These are phyloP conservation scores for Irpex sp. DNA, from an alignment of 1,284 basidiomycete genomes.

Conservation along the genomic window DNA sequence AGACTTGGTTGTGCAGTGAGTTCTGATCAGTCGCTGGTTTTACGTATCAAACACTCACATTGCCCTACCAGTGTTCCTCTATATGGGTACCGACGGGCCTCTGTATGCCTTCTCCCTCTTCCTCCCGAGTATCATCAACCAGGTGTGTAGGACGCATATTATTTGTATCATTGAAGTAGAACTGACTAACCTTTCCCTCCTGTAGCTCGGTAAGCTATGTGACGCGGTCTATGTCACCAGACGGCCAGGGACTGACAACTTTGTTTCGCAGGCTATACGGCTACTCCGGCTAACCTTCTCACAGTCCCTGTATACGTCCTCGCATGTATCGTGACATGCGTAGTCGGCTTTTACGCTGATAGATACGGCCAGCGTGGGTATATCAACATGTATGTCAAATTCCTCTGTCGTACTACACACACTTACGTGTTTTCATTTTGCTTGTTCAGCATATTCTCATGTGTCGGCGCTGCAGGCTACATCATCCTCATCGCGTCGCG, in stretches of 20 bases:
- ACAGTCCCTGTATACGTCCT: conserved; percentile 67
- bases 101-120: conserved; percentile 74
- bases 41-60: background rate
- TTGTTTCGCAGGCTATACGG: conserved; percentile 47
- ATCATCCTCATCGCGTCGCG: conserved; percentile 63
- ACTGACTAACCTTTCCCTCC: conserved; percentile 25
- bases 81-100: conserved; percentile 47
- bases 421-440: conserved; percentile 30
- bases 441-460: conserved; percentile 29
- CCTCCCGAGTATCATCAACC: conserved; percentile 67
- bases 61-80: conserved; percentile 44
- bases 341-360: conserved; percentile 62
- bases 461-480: conserved; percentile 48
- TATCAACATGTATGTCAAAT: conserved; percentile 53
- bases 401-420: background rate
- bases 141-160: conserved; percentile 35
- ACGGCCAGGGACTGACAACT: background rate
- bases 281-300: conserved; percentile 71
- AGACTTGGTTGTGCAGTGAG: conserved; percentile 66
- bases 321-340: conserved; percentile 63
- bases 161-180: background rate
- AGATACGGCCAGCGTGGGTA: conserved; percentile 54
- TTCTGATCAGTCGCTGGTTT: conserved; percentile 16
- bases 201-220: conserved; percentile 40
- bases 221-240: background rate